A percentile compares a stretch with the other conserved stretches of the same genome.
These are phyloP conservation scores for Cyberlindnera euphorbiae DNA, from an alignment of 805 yeast species.

Conservation along the genomic window DNA sequence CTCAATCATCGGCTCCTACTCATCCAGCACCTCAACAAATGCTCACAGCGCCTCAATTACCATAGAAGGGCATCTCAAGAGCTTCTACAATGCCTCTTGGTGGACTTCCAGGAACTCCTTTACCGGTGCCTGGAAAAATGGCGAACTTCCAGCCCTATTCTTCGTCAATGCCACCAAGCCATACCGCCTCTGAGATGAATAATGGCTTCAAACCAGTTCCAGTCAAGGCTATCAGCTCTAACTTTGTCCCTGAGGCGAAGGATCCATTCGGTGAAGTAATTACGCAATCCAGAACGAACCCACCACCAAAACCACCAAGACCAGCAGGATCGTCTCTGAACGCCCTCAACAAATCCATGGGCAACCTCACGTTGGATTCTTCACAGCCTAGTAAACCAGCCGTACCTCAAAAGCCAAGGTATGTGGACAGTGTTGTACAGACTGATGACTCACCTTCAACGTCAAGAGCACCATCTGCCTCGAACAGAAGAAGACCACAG, in stretches of 20 bases:
- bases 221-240: conserved; percentile 6
- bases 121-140: not conserved
- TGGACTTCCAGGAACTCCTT: not conserved
- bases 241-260: conserved; percentile 2
- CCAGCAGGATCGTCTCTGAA: conserved; percentile 9
- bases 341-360: conserved; percentile 21
- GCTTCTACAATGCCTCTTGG: not conserved
- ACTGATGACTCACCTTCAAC: conserved; percentile 16
- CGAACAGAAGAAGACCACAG: conserved; percentile 26
- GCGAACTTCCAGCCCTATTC: conserved; percentile 1
- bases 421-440: conserved; percentile 26
- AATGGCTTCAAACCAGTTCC: conserved; percentile 2
- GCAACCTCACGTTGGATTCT: conserved; percentile 16
- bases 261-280: conserved; percentile 7
- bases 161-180: conserved; percentile 2
- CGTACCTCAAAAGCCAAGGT: conserved; percentile 18
- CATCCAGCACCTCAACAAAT: not conserved
- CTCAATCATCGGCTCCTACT: conserved; percentile 8
- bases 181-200: conserved; percentile 6
- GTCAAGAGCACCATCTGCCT: not conserved
- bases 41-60: not conserved
- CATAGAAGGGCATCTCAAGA: not conserved
- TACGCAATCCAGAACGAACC: conserved; percentile 2
- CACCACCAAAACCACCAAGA: conserved; percentile 22
- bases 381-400: conserved; percentile 6